These are phyloP conservation scores for Venturia asperata DNA, from an alignment of 2,329 filamentous ascomycete genomes.

Conservation along the genomic window DNA sequence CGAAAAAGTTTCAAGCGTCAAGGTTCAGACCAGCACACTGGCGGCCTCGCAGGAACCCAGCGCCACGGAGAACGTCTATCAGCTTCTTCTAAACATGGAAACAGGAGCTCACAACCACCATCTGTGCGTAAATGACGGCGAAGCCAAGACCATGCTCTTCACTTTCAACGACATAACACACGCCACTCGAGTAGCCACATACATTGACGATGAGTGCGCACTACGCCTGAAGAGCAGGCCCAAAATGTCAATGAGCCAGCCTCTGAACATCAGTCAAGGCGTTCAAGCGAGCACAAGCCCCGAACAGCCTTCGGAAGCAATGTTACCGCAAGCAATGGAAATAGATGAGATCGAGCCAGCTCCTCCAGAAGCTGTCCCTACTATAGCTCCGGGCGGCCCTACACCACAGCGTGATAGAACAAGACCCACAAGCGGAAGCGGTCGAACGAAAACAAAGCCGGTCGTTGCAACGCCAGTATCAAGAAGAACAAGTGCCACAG, in stretches of 20 bases:
- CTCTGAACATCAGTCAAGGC: constrained; percentile 3
- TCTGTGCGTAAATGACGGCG: background rate
- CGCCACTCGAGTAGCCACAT: constrained; percentile 1
- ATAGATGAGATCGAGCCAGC: background rate
- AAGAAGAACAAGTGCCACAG: background rate
- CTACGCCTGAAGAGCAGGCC: background rate
- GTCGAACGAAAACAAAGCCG: background rate
- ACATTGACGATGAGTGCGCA: background rate
- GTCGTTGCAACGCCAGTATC: background rate
- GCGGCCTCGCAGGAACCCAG: background rate
- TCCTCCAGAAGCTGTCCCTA: background rate
- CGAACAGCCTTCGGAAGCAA: background rate
- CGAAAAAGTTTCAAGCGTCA: background rate
- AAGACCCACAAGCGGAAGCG: background rate
- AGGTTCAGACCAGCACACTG: constrained; percentile 1
- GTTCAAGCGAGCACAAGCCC: background rate
- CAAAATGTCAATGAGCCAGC: constrained; percentile 9
- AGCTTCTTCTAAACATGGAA: constrained; percentile 13
- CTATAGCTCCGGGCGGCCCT: background rate
- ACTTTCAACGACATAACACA: background rate
- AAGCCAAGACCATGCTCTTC: constrained; percentile 10
- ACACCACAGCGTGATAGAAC: background rate
- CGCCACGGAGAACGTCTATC: background rate
- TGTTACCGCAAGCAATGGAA: background rate
- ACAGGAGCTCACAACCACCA: background rate